Conservation (phyloP, 305 asterid genomes). For the Monarda citriodora region DNA sequence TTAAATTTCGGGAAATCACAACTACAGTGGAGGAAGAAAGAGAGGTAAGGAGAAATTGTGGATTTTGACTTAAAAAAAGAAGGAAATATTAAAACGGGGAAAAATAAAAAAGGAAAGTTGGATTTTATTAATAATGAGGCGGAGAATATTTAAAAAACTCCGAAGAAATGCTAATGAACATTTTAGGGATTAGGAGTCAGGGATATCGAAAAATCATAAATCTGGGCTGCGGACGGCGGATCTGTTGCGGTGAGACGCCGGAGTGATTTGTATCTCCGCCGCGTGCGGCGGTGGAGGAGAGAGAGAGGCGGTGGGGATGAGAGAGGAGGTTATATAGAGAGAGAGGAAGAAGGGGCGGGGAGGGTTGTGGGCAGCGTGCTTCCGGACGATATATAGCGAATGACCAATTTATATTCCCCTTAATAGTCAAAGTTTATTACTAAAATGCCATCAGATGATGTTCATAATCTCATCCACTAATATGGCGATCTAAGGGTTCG, state of each 20-base stretch:
- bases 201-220: slow-evolving; percentile 7
- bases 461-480: background rate
- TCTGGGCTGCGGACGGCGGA: slow-evolving; percentile 19
- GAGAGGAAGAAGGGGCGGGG: background rate
- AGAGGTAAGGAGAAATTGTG: background rate
- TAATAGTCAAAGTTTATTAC: background rate
- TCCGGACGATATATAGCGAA: slow-evolving; percentile 13
- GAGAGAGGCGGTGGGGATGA: background rate
- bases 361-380: background rate
- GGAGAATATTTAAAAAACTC: slow-evolving; percentile 9
- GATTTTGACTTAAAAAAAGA: slow-evolving; percentile 9
- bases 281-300: slow-evolving; percentile 4
- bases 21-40: slow-evolving; percentile 6
- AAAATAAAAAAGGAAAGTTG: background rate
- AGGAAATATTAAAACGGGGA: background rate
- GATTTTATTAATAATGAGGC: slow-evolving; percentile 20
- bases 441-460: slow-evolving; percentile 11
- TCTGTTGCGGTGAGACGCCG: slow-evolving; percentile 21
- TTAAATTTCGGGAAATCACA: slow-evolving; percentile 21
- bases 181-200: slow-evolving; percentile 3
- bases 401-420: slow-evolving; percentile 17
- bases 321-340: slow-evolving; percentile 13
- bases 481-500: slow-evolving; percentile 7
- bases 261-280: slow-evolving; percentile 16
- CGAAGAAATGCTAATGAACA: slow-evolving; percentile 16